A percentile compares a stretch with the other conserved stretches of the same genome.
Evolutionary conservation across 2,329 filamentous ascomycete species (phyloP).

Genomic region (Colletotrichum eleusines): DNA sequence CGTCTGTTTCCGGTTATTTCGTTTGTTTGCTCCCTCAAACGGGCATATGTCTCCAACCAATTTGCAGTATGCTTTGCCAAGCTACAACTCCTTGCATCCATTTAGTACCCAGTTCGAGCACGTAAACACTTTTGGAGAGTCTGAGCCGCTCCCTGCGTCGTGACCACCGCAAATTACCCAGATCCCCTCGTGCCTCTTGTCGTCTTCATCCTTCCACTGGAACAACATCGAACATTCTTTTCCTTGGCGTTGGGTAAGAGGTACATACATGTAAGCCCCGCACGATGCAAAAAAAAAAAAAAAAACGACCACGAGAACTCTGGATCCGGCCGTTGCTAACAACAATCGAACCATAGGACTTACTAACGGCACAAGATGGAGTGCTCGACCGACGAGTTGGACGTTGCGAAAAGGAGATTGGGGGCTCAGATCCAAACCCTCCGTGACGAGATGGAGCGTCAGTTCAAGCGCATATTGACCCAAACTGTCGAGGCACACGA

Average conservation of each 20-base stretch:
- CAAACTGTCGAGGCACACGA: slow-evolving; percentile 1
- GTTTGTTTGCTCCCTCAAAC: background rate
- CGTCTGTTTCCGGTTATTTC: background rate
- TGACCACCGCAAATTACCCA: background rate
- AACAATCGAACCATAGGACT: background rate
- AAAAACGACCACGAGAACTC: background rate
- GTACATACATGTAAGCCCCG: too few relatives aligned
- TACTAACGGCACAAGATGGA: background rate
- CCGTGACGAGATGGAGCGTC: background rate
- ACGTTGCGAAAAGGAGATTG: background rate
- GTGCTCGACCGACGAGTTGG: background rate
- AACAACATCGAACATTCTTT: background rate
- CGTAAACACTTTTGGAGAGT: background rate
- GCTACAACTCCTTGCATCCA: background rate
- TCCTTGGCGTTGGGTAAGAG: background rate
- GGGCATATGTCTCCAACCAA: background rate
- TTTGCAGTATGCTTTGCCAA: background rate
- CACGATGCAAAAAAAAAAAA: background rate
- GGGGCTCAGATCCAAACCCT: background rate
- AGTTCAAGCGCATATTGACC: background rate
- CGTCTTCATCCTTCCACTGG: background rate
- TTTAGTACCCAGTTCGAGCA: background rate
- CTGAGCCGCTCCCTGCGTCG: background rate
- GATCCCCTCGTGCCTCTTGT: too few relatives aligned
- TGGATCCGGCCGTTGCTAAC: background rate